Conservation (phyloP, 2,329 filamentous ascomycete genomes). For the Arthrobotrys pseudoclavata region DNA sequence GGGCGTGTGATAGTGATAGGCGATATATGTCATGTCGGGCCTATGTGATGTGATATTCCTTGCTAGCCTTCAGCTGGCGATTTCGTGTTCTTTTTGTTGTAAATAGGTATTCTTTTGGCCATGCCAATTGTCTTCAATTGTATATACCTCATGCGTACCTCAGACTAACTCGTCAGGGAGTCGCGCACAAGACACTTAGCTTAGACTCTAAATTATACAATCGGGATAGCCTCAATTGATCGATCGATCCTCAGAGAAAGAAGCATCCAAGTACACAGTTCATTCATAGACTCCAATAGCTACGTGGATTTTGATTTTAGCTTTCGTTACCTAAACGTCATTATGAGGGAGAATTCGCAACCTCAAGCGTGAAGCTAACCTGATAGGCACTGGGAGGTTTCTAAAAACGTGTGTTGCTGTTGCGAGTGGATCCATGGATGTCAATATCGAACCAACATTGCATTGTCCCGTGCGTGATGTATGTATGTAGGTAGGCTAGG, state of each 20-base stretch:
- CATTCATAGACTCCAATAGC: too few relatives aligned
- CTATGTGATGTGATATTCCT: constrained; percentile 19
- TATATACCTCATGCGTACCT: constrained; percentile 22
- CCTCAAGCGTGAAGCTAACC: constrained; percentile 14
- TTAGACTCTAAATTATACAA: not conserved
- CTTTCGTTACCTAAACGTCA: constrained; percentile 1
- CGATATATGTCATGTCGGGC: constrained; percentile 24
- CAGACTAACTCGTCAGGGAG: not conserved
- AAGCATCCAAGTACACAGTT: too few relatives aligned
- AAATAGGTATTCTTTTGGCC: not conserved
- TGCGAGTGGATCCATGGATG: constrained; percentile 9
- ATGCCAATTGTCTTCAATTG: constrained; percentile 5
- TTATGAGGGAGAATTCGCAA: constrained; percentile 17
- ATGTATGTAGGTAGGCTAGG: not conserved
- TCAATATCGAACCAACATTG: constrained; percentile 24
- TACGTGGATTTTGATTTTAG: not conserved
- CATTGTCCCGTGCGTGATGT: constrained; percentile 16
- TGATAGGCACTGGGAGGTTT: not conserved
- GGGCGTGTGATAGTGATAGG: constrained; percentile 29
- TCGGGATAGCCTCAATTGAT: not conserved
- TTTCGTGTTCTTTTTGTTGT: constrained; percentile 4
- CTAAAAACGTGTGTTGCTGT: constrained; percentile 27
- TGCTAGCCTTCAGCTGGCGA: not conserved
- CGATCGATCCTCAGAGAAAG: not conserved
- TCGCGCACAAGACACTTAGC: not conserved